These are phyloP conservation scores for Camelina neglecta DNA, from an alignment of 345 rosid genomes.

Conservation along the genomic window DNA sequence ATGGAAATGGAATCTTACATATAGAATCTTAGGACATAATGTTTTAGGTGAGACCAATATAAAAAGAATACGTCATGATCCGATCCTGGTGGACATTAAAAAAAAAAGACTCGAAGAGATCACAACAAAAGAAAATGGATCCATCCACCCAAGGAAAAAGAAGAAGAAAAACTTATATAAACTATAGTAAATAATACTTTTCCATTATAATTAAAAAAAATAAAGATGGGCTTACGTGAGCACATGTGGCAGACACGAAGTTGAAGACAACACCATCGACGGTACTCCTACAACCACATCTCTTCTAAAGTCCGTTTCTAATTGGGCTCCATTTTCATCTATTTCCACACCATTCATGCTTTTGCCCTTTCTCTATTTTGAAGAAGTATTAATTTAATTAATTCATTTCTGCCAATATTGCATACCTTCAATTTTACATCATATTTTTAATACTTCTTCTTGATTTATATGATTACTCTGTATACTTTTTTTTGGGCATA, in stretches of 20 bases:
- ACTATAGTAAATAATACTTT: constrained; percentile 13
- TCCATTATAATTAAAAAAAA: background rate
- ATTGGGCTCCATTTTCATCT: constrained; percentile 38
- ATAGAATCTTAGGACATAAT: constrained; percentile 47
- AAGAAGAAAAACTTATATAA: background rate
- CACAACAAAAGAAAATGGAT: constrained; percentile 38
- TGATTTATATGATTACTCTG: background rate
- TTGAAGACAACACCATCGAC: constrained; percentile 45
- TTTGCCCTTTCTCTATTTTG: constrained; percentile 20
- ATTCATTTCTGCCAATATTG: background rate
- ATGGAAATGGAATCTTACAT: constrained; percentile 49
- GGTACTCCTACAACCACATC: constrained; percentile 38
- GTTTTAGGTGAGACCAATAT: constrained; percentile 51
- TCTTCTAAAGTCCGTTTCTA: constrained; percentile 35
- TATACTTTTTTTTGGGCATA: background rate
- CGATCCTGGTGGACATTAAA: constrained; percentile 35
- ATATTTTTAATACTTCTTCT: background rate
- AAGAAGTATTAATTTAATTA: constrained; percentile 12
- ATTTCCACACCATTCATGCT: constrained; percentile 30
- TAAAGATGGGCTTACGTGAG: constrained; percentile 42
- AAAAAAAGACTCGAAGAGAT: constrained; percentile 24
- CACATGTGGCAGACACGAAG: constrained; percentile 50
- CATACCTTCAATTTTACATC: background rate
- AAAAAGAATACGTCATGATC: constrained; percentile 42
- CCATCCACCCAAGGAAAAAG: constrained; percentile 34